Conservation (phyloP, 495 filamentous ascomycete genomes). For the Penicillium fimorum region DNA sequence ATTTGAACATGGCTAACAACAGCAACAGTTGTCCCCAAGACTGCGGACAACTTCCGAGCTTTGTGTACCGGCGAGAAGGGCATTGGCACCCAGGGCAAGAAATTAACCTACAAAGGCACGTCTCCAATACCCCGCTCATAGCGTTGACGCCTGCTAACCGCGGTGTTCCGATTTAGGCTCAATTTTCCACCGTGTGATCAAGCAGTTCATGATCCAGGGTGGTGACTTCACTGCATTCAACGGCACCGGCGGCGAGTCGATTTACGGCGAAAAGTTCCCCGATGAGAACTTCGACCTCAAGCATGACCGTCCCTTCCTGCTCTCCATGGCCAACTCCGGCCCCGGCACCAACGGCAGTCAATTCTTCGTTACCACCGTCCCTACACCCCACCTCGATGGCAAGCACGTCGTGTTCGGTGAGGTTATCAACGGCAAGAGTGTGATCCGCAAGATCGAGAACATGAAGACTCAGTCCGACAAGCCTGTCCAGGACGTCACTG, state of each 20-base stretch:
- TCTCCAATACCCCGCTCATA: slow-evolving; percentile 11
- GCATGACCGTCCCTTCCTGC: slow-evolving; percentile 91
- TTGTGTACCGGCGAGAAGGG: slow-evolving; percentile 94
- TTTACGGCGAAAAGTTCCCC: slow-evolving; percentile 97
- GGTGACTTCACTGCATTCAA: slow-evolving; percentile 97
- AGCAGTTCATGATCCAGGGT: slow-evolving; percentile 98
- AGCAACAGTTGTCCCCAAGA: slow-evolving; percentile 76
- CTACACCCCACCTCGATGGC: slow-evolving; percentile 88
- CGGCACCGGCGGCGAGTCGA: slow-evolving; percentile 94
- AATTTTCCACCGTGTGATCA: slow-evolving; percentile 95
- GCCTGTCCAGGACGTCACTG: slow-evolving; percentile 68
- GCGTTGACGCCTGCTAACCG: slow-evolving; percentile 9
- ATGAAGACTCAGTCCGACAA: slow-evolving; percentile 78
- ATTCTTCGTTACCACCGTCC: slow-evolving; percentile 96
- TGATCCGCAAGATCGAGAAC: slow-evolving; percentile 89
- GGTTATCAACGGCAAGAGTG: slow-evolving; percentile 78
- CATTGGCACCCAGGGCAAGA: slow-evolving; percentile 79
- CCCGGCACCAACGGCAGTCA: slow-evolving; percentile 93
- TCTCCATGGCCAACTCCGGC: slow-evolving; percentile 97
- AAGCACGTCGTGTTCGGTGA: slow-evolving; percentile 77
- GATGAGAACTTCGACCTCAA: slow-evolving; percentile 95
- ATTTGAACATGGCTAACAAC: slow-evolving; percentile 21
- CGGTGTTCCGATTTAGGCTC: slow-evolving; percentile 50
- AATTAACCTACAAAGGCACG: slow-evolving; percentile 64
- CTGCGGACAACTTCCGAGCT: slow-evolving; percentile 88